A percentile compares a stretch with the other conserved stretches of the same genome.
Evolutionary conservation across 306 rosid species (phyloP).

Genomic region (Casuarina glauca): DNA sequence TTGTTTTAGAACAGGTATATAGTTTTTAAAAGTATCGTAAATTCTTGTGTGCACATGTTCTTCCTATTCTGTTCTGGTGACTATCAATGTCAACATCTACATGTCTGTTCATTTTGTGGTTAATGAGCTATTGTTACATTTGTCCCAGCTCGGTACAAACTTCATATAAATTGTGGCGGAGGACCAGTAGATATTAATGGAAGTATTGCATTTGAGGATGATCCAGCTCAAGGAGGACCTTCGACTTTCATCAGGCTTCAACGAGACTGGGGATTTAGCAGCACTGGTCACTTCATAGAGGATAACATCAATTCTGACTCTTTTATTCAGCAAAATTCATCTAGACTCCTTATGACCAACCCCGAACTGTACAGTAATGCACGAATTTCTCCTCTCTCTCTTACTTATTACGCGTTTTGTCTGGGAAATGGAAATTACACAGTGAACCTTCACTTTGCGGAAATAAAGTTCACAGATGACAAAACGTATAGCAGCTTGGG

Average conservation of each 20-base stretch:
- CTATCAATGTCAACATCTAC: too few relatives aligned
- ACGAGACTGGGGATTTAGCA: conserved; percentile 40
- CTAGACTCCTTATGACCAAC: conserved; percentile 22
- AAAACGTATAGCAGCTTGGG: conserved; percentile 40
- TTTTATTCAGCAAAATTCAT: conserved; percentile 8
- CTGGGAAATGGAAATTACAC: conserved; percentile 42
- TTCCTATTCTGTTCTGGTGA: too few relatives aligned
- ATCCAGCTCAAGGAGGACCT: conserved; percentile 15
- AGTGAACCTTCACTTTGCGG: conserved; percentile 45
- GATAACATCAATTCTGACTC: not conserved
- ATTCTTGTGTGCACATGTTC: too few relatives aligned
- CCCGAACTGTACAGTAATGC: conserved; percentile 44
- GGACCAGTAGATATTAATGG: conserved; percentile 9
- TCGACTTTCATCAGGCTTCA: conserved; percentile 3
- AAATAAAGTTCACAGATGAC: conserved; percentile 27
- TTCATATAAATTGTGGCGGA: conserved; percentile 49
- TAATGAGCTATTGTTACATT: not conserved
- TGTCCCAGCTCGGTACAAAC: conserved; percentile 17
- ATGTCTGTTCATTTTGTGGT: not conserved
- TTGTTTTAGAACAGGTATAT: too few relatives aligned
- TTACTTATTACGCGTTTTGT: conserved; percentile 45
- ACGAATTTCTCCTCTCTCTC: conserved; percentile 50
- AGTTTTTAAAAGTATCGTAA: too few relatives aligned
- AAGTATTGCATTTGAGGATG: conserved; percentile 16
- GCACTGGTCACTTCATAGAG: conserved; percentile 36